Percentiles rank a stretch among this genome's conserved stretches.
phyloP scores from a whole-genome alignment of 768 basidiomycete species.

The Boletus rex-veris region DNA sequence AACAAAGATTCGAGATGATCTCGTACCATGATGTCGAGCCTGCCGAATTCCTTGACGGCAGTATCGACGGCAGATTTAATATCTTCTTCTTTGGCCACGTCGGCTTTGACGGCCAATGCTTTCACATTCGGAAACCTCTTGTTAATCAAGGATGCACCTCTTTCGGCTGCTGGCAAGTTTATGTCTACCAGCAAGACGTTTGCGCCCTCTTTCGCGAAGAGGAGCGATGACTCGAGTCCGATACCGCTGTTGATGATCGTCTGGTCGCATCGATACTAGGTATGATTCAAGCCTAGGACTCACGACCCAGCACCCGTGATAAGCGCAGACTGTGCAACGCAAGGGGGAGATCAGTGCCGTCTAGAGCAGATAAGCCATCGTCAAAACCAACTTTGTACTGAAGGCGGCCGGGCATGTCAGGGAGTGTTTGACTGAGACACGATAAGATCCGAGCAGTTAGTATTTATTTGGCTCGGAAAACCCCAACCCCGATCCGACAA shows the following conservation, averaged over 20 bases:
- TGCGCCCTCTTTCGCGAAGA: conserved; percentile 96
- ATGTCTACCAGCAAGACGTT: conserved; percentile 86
- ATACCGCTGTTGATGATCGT: conserved; percentile 65
- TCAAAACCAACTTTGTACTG: conserved; percentile 51
- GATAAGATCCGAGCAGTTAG: background rate
- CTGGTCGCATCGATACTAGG: background rate
- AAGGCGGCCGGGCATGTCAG: conserved; percentile 61
- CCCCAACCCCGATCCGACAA: too few species aligned
- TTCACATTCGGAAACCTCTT: conserved; percentile 67
- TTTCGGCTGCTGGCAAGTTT: conserved; percentile 71
- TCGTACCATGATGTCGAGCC: conserved; percentile 90
- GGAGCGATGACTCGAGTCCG: conserved; percentile 90
- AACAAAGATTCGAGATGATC: background rate
- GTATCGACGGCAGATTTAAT: conserved; percentile 77
- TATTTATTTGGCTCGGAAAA: conserved; percentile 4
- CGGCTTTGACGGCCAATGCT: conserved; percentile 67
- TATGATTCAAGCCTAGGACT: conserved; percentile 30
- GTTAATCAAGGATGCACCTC: conserved; percentile 58
- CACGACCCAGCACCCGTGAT: conserved; percentile 89
- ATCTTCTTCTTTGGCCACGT: conserved; percentile 87
- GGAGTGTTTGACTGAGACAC: background rate
- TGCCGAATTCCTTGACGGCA: conserved; percentile 83
- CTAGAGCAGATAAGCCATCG: background rate
- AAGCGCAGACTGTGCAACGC: conserved; percentile 56
- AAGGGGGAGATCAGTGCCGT: conserved; percentile 12